Evolutionary conservation across 768 basidiomycete genomes (phyloP).

Genomic region (Podaxis sp.): DNA sequence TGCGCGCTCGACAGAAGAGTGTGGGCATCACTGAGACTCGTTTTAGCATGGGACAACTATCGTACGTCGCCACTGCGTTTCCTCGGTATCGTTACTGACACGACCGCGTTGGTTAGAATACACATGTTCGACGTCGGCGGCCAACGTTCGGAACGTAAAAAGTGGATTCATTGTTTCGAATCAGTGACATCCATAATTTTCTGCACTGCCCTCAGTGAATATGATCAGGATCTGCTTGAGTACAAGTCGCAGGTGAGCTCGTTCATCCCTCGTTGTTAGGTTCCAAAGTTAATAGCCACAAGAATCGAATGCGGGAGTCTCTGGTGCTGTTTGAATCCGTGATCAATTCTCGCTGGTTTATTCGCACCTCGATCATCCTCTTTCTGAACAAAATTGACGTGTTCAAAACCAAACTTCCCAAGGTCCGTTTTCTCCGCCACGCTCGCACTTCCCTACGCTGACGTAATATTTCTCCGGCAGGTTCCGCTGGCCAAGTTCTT

Average conservation of each 20-base stretch:
- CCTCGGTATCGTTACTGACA: background rate
- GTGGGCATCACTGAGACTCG: constrained; percentile 89
- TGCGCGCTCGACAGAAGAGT: constrained; percentile 85
- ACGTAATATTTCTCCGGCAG: constrained; percentile 25
- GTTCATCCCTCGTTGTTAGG: background rate
- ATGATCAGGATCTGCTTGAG: constrained; percentile 69
- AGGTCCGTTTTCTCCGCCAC: constrained; percentile 23
- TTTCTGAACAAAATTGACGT: constrained; percentile 95
- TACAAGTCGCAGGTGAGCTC: constrained; percentile 56
- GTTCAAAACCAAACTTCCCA: constrained; percentile 83
- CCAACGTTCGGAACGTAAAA: constrained; percentile 76
- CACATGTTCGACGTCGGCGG: constrained; percentile 80
- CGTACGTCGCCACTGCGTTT: constrained; percentile 33
- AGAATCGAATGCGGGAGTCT: constrained; percentile 94
- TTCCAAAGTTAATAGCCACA: background rate
- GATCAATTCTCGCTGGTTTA: constrained; percentile 92
- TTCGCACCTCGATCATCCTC: constrained; percentile 85
- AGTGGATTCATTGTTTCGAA: constrained; percentile 74
- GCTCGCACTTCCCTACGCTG: background rate
- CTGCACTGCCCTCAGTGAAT: constrained; percentile 66
- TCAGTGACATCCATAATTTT: constrained; percentile 61
- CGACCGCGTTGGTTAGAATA: constrained; percentile 28
- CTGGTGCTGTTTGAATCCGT: constrained; percentile 88
- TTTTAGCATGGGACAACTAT: constrained; percentile 64
- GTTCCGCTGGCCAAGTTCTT: constrained; percentile 77